These are phyloP conservation scores for Citrullus amarus DNA, from an alignment of 306 rosid species.

Conservation along the genomic window DNA sequence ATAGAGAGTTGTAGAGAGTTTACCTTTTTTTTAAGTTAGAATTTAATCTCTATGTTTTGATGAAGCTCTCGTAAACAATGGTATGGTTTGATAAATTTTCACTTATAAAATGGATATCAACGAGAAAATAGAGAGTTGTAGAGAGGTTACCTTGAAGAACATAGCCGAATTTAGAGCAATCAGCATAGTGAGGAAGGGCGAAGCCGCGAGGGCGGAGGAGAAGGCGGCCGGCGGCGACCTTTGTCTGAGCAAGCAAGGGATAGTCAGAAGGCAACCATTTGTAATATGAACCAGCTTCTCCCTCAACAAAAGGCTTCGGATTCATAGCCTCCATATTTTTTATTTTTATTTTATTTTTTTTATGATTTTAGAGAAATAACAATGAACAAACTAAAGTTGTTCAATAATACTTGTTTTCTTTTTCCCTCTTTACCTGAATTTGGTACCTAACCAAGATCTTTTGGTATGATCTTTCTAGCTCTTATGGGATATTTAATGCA, in stretches of 20 bases:
- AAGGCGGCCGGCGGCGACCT: slow-evolving; percentile 1
- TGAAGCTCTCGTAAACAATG: no score
- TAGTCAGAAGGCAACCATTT: slow-evolving; percentile 3
- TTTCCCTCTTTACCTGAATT: no score
- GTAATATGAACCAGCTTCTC: background rate
- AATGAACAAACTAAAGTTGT: no score
- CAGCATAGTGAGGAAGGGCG: background rate
- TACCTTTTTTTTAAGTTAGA: background rate
- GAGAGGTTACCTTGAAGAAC: background rate
- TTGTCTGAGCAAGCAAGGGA: background rate
- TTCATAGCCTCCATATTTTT: background rate
- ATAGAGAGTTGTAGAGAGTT: background rate
- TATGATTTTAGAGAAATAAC: background rate
- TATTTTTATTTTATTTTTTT: background rate
- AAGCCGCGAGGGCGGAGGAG: slow-evolving; percentile 6
- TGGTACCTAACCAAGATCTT: no score
- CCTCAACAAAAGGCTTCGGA: background rate
- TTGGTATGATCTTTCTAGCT: no score
- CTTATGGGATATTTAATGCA: no score
- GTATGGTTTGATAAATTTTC: no score
- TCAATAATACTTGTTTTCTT: no score
- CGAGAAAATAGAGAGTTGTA: no score
- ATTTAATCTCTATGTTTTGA: no score
- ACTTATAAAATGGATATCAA: no score
- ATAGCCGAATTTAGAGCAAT: background rate